These are phyloP conservation scores for Phytophthora multivora DNA, from an alignment of 352 stramenopile species.

Conservation along the genomic window DNA sequence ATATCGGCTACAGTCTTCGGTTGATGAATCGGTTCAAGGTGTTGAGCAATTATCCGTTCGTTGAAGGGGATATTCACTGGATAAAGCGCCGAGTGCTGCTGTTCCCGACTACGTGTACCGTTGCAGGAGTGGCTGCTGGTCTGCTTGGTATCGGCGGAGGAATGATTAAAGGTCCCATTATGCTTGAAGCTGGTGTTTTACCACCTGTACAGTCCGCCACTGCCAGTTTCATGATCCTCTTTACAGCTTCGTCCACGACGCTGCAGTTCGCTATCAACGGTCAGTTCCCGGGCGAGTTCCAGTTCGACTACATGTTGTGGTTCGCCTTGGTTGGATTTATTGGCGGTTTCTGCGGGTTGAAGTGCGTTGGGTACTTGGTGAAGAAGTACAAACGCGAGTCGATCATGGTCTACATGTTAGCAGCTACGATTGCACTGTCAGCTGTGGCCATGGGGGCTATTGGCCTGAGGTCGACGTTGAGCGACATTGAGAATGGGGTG, in stretches of 20 bases:
- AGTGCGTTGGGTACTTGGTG: conserved; percentile 87
- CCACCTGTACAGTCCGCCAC: conserved; percentile 88
- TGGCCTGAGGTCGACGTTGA: conserved; percentile 47
- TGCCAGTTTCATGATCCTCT: conserved; percentile 90
- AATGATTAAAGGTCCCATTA: conserved; percentile 96
- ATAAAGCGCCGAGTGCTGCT: conserved; percentile 80
- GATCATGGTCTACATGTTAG: conserved; percentile 77
- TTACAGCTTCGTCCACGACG: conserved; percentile 93
- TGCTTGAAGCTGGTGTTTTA: conserved; percentile 97
- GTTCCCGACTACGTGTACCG: conserved; percentile 91
- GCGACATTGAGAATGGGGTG: conserved; percentile 55
- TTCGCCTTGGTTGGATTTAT: conserved; percentile 92
- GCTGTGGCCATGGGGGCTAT: conserved; percentile 68
- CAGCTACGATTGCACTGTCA: conserved; percentile 69
- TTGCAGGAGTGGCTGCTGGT: conserved; percentile 93
- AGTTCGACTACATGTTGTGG: conserved; percentile 91
- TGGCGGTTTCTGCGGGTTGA: conserved; percentile 67
- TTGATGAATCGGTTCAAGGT: conserved; percentile 67
- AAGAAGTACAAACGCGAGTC: conserved; percentile 88
- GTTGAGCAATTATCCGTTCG: conserved; percentile 64
- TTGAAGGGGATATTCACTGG: conserved; percentile 95
- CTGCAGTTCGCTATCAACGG: conserved; percentile 80
- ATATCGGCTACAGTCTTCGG: conserved; percentile 50
- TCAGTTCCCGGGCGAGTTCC: conserved; percentile 67
- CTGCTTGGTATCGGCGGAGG: conserved; percentile 95